Conservation (phyloP, 352 stramenopile genomes). For the Globisporangium carolinianum region DNA sequence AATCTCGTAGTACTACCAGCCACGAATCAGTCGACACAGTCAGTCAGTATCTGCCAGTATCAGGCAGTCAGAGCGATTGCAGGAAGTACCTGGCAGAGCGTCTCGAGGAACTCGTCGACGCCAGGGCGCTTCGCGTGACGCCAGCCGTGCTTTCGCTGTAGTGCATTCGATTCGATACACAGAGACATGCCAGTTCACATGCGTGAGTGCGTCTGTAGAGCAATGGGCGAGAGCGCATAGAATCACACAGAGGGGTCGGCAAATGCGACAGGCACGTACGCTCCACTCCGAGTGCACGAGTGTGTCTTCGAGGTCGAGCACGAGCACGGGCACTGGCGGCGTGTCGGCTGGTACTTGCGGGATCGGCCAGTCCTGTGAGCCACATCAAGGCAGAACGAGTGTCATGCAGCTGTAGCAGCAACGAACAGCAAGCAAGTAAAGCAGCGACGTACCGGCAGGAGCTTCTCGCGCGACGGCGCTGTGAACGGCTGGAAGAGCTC, state of each 20-base stretch:
- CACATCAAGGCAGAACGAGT: not conserved
- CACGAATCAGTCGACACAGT: too few species aligned
- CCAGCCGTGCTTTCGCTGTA: conserved; percentile 81
- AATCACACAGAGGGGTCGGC: too few species aligned
- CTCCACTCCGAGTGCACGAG: conserved; percentile 86
- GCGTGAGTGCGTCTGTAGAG: not conserved
- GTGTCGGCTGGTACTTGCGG: conserved; percentile 69
- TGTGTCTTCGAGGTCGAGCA: conserved; percentile 83
- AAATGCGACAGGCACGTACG: conserved; percentile 35
- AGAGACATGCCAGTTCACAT: not conserved
- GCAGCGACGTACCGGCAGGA: conserved; percentile 42
- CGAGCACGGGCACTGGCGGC: conserved; percentile 71
- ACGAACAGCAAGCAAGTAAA: not conserved
- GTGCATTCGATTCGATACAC: not conserved
- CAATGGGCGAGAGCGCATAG: too few species aligned
- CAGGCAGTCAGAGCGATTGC: not conserved
- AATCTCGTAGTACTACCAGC: conserved; percentile 74
- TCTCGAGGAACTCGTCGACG: conserved; percentile 84
- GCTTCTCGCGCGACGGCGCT: conserved; percentile 71
- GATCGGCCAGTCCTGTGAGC: conserved; percentile 66
- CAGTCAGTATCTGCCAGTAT: not conserved
- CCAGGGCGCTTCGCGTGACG: conserved; percentile 81
- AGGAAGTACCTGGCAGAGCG: conserved; percentile 44
- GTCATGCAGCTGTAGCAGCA: not conserved
- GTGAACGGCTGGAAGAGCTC: conserved; percentile 72